Base-by-base conservation (phyloP, 179 eudicot genomes). In the Patellifolia procumbens region DNA sequence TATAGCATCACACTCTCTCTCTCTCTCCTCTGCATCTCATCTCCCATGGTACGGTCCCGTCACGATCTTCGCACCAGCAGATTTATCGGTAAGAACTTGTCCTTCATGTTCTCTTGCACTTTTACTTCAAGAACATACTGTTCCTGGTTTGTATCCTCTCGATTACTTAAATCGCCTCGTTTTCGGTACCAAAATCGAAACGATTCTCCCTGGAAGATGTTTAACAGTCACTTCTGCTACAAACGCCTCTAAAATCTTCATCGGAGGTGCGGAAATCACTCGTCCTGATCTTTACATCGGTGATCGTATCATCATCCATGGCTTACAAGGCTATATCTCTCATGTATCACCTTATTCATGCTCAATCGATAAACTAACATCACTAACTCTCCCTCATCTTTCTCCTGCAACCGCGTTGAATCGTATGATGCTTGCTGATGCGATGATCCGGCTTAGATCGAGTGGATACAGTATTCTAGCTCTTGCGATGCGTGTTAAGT, bases 261-360 rank as follows among this genome's bases (percentile, higher is more conserved):
- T 89, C 80, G 80, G 79, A 39, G 94, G 92, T 28, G 88, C 87
- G 0, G 87, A 87, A 66, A 76, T 91, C 78, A 85, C 94, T 8
- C 79, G 76, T 0, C 94, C 97, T 0, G 87, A 91, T 59, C 72
- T 86, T 60, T 90, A 80, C 83, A 71, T 82, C 70, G 78, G 84
- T 52, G 86, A 89, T 7, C 81, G 81, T 42, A 66, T 91, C 48
- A 79, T 88, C 45, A 76, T 91, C 52, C 97, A 91, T 74, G 94
- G 92, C 46, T 55, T 91, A 32, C 89, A 85, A 72, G 97, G 97
- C 70, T 91, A 77, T 77, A 53, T 91, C 59, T 79, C 94, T 59
- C 97, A 90, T 49, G 91, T 91, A 80, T 91, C 94, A 1, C 94
- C 91, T 42, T 84, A 83, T 69, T 91, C 97, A 3, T 91, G 94